Evolutionary conservation across 192 early-diverging fungal genomes (phyloP).

Genomic region (Backusella psychrophila): DNA sequence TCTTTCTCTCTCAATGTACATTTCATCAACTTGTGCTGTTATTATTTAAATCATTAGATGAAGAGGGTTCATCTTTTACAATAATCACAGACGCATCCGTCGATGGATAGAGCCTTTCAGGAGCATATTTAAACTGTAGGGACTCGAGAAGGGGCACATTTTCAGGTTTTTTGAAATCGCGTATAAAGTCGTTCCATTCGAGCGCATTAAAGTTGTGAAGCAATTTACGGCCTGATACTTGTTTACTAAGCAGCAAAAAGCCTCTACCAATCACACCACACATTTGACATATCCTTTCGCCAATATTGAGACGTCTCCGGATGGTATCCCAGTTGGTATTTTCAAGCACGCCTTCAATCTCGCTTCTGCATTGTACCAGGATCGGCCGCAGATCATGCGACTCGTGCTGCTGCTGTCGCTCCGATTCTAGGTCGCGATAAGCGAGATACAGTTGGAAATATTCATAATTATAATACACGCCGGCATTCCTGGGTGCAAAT

Average conservation of each 20-base stretch:
- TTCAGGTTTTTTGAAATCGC: constrained; percentile 25
- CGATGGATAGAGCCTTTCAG: constrained; percentile 15
- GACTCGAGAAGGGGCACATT: constrained; percentile 4
- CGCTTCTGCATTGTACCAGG: constrained; percentile 27
- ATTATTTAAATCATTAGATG: neutral
- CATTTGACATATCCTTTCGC: constrained; percentile 31
- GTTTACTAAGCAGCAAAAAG: constrained; percentile 26
- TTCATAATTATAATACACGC: constrained; percentile 35
- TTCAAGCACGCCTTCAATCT: constrained; percentile 25
- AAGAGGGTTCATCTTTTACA: neutral
- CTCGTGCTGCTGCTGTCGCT: constrained; percentile 13
- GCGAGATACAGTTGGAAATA: constrained; percentile 32
- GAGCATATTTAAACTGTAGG: constrained; percentile 15
- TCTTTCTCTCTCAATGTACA: neutral
- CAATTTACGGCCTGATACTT: constrained; percentile 32
- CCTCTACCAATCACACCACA: constrained; percentile 22
- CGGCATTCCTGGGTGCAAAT: constrained; percentile 36
- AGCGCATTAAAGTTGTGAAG: constrained; percentile 30
- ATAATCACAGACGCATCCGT: neutral
- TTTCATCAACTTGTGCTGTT: neutral
- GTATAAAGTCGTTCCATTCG: constrained; percentile 28
- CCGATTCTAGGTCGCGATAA: constrained; percentile 29
- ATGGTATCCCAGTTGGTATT: constrained; percentile 38
- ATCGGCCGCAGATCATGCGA: constrained; percentile 15
- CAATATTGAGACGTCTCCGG: constrained; percentile 32